Evolutionary conservation across 805 yeast species (phyloP).

Genomic region (Barnettozyma wickerhamii): DNA sequence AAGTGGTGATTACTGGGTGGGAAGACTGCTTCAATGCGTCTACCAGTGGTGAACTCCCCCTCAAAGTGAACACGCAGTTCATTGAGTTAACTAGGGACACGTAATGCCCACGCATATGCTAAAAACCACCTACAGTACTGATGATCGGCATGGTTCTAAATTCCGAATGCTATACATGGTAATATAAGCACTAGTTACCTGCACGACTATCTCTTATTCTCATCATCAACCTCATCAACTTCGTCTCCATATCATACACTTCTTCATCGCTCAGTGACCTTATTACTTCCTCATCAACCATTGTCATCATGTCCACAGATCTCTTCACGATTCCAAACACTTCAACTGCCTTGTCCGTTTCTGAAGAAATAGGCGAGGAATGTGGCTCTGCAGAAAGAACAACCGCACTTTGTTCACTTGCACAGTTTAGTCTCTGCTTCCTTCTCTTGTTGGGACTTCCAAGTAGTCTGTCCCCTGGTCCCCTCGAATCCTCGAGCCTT

Average conservation of each 20-base stretch:
- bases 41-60: too few relatives aligned
- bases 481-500: neutral
- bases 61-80: too few relatives aligned
- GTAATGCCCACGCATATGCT: too few relatives aligned
- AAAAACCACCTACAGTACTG: too few relatives aligned
- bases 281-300: neutral
- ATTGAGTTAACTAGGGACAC: too few relatives aligned
- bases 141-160: too few relatives aligned
- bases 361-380: neutral
- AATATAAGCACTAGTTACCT: too few relatives aligned
- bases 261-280: constrained; percentile 2
- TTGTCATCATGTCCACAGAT: neutral
- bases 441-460: constrained; percentile 5
- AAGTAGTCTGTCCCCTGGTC: neutral
- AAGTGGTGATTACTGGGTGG: too few relatives aligned
- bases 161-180: too few relatives aligned
- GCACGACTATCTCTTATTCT: constrained; percentile 1
- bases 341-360: neutral
- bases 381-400: neutral
- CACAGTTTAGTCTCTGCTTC: neutral
- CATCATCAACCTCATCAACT: constrained; percentile 5
- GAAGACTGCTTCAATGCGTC: too few relatives aligned
- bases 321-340: neutral
- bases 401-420: neutral
- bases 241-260: constrained; percentile 5